Base-by-base conservation (phyloP, 805 yeast genomes). In the Brettanomyces bruxellensis region DNA sequence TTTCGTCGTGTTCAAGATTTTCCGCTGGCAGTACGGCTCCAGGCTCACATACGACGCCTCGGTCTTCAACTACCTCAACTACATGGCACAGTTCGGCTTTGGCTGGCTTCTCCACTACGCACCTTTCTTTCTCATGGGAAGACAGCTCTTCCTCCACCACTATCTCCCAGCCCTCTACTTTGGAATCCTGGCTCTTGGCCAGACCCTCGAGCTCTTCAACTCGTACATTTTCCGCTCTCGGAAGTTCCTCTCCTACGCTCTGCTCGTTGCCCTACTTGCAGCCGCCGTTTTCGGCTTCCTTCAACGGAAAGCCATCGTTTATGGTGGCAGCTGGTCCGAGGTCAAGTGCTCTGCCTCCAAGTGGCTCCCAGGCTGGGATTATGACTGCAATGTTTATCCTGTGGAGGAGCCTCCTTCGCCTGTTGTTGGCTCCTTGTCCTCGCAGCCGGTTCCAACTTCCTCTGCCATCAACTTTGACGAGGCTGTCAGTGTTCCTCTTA, bases 91-190 rank as follows among this genome's bases (percentile, higher is more conserved):
- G 32, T 86, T 78, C 61, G 57, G 80, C 38, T 57, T 77, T 7
- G 95, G 95, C 40, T 87, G 89, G 86, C 67, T 60, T 44, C 34
- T 83, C 36, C 95, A 87, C 64, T 83, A 76, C 60, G 60, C 72
- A 46, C 95, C 95, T 54, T 85, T 86, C 45, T 82, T 77, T 66
- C 69, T 90, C 48, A 90, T 90, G 98, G 89, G 81, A 24, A 81
- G 98, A 68, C 97, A 90, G 68, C 67, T 90, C 66, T 90, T 91
- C 70, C 71, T 90, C 61, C 98, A 90, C 65, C 98, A 90, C 66
- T 91, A 91, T 65, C 68, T 93, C 54, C 97, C 96, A 47, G 87
- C 98, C 2, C 76, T 87, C 45, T 93, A 88, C 69, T 93, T 93
- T 66, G 70, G 60, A 12, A 58, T 65, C n/a, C 50, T 68, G 50